phyloP scores from a whole-genome alignment of 2,329 filamentous ascomycete genomes.

The Hypomyces perniciosus region DNA sequence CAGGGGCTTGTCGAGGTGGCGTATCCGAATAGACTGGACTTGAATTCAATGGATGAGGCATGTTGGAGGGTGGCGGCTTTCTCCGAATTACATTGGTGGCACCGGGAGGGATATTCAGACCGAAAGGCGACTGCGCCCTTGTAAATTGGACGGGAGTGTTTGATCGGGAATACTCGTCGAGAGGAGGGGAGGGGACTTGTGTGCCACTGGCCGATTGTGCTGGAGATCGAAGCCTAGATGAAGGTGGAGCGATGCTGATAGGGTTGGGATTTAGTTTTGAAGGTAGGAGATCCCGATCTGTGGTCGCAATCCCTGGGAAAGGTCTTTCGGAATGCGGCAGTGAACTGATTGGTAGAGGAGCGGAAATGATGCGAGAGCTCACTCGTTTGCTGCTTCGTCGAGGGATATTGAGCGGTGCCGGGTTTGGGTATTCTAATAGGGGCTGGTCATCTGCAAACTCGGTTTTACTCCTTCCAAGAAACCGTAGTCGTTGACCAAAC shows the following conservation, averaged over 20 bases:
- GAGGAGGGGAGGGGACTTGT: slow-evolving; percentile 29
- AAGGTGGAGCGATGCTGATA: slow-evolving; percentile 14
- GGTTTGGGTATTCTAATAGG: slow-evolving; percentile 30
- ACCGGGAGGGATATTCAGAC: slow-evolving; percentile 19
- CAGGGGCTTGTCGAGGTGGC: not conserved
- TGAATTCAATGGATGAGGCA: slow-evolving; percentile 5
- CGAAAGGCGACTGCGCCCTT: slow-evolving; percentile 17
- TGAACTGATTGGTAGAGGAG: slow-evolving; percentile 9
- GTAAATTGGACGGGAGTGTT: slow-evolving; percentile 14
- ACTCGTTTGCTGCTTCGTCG: slow-evolving; percentile 43
- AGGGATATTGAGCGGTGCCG: slow-evolving; percentile 51
- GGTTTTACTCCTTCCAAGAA: slow-evolving; percentile 30
- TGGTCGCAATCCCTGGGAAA: slow-evolving; percentile 19
- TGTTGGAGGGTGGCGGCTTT: slow-evolving; percentile 32
- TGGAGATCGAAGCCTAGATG: slow-evolving; percentile 5
- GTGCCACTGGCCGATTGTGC: slow-evolving; percentile 13
- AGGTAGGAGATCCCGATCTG: slow-evolving; percentile 32
- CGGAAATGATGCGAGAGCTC: slow-evolving; percentile 15
- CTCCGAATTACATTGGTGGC: slow-evolving; percentile 37
- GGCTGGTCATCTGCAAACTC: slow-evolving; percentile 35
- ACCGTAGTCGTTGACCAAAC: slow-evolving; percentile 30
- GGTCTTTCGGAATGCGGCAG: slow-evolving; percentile 31
- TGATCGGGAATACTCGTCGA: slow-evolving; percentile 22
- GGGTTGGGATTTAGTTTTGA: slow-evolving; percentile 26
- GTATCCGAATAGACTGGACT: slow-evolving; percentile 6